Evolutionary conservation across 2,329 filamentous ascomycete genomes (phyloP), one percentile per base, ranked within the genome.

Genomic region (Lachnellula cervina): DNA sequence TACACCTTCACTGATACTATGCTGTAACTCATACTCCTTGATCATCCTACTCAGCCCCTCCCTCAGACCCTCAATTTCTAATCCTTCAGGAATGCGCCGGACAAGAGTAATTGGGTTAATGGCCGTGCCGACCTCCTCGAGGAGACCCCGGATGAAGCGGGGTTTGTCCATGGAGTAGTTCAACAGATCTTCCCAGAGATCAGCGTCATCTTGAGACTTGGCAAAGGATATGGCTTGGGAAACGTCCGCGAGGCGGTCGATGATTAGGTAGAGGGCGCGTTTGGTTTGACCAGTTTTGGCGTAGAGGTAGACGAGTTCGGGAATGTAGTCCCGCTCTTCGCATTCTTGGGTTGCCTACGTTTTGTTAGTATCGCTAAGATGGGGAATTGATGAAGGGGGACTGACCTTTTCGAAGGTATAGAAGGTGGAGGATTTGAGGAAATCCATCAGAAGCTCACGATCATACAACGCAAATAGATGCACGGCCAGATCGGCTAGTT

Each of bases 161-260:
- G 94, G 94, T 68, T 97, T 96, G 73, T 97, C 91, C 94, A 99
- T 97, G 58, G 89, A 93, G 71, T 97, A 97, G 64, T 93, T 85
- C 5, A 99, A 81, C 7, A 99, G 79, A 67, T 97, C 92, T 61
- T 96, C 89, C 94, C 94, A 99, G 0, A 99, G 79, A 64, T 97
- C 92, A 0, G 87, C 85, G 65, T 97, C 92, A 60, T 94, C 86
- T 68, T 97, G 91, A 59, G 92, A 87, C 71, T 97, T 97, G 52
- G 91, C 92, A 67, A 99, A 99, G 1, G 87, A 82, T 63, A 99
- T 99, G 8, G 94, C 94, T 63, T 94, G 91, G 49, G 87, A 88
- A 49, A 97, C 92, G 69, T 99, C 90, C 56, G 86, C 86, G 5
- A 99, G 80, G n/a, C 90, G 86, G 66, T 96, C 90, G 60, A 97